Evolutionary conservation across 1,284 basidiomycete genomes (phyloP).

Genomic region (Trichosporon ovoides): DNA sequence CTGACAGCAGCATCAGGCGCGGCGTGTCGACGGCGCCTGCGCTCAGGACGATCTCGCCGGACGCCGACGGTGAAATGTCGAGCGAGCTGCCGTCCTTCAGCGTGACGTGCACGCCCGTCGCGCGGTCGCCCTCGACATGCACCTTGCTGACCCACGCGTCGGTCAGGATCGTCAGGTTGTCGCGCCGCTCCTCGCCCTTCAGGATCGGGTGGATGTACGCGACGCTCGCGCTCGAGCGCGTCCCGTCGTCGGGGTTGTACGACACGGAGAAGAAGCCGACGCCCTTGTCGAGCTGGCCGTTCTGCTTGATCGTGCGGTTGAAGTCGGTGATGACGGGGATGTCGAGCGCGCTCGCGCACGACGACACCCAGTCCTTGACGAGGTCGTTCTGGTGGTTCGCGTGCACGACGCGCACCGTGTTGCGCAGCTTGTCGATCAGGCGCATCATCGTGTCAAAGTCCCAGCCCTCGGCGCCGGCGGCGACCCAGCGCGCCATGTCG

Average conservation of each 20-base stretch:
- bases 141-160: constrained; percentile 22
- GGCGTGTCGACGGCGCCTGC: constrained; percentile 60
- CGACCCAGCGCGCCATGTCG: constrained; percentile 20
- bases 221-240: constrained; percentile 11
- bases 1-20: constrained; percentile 60
- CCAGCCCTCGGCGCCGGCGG: constrained; percentile 13
- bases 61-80: constrained; percentile 47
- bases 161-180: constrained; percentile 22
- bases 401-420: constrained; percentile 18
- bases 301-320: constrained; percentile 13
- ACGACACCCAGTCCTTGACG: constrained; percentile 15
- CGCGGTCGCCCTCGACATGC: constrained; percentile 13
- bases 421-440: constrained; percentile 20
- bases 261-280: constrained; percentile 22
- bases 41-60: constrained; percentile 44
- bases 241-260: constrained; percentile 23
- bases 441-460: constrained; percentile 21
- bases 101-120: constrained; percentile 21
- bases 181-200: constrained; percentile 19
- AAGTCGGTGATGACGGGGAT: constrained; percentile 22
- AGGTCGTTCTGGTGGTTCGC: constrained; percentile 19
- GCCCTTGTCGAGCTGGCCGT: constrained; percentile 15
- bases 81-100: constrained; percentile 14
- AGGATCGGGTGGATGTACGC: constrained; percentile 24
- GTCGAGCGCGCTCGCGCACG: constrained; percentile 14